Evolutionary conservation across 768 basidiomycete genomes (phyloP), one percentile per base, ranked within the genome.

Genomic region (Mycena indigotica): DNA sequence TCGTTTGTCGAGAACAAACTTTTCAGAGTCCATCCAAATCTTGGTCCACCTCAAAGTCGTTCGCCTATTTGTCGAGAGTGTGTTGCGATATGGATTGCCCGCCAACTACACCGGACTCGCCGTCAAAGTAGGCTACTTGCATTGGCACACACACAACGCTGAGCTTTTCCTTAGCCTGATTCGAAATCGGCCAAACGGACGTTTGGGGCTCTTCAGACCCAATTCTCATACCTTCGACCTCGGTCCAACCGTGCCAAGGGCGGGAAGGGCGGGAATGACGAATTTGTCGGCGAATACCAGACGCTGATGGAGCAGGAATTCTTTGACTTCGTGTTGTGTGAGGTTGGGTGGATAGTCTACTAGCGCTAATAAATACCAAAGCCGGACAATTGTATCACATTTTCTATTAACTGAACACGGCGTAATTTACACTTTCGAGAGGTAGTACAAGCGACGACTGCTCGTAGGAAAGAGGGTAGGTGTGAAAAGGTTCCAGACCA

Each of bases 1-100:
- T 24, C 84, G 91, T 65, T 72, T 98, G 32, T 87, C 95, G 32
- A 82, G 97, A 53, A 97, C 93, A 52, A 98, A 96, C 74, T 99
- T 98, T 72, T 95, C 95, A 0, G 97, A 99, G 76, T 87, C 95
- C 4, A 94, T 95, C 76, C 93, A 98, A 70, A 80, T 96, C 52
- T 80, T 98, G 19, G 91, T 95, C 0, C 97, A 98, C 68, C 79
- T 98, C 64, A 98, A 98, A 73, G 82, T 96, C 50, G 73, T 97
- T 16, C 87, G 93, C 10, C 77, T 97, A 16, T 98, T 95, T 66
- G 87, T 96, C 21, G 97, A 99, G 75, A 95, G 93, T 55, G 95
- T 98, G 19, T 80, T 99, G 40, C 83, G 96, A 64, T 98, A 98
- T 70, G 97, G 97, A 52, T 78, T 98, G 10, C 97, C 97, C 3